A percentile compares a stretch with the other conserved stretches of the same genome.
phyloP scores from a whole-genome alignment of 331 rosid genomes.

The Acacia concinna region DNA sequence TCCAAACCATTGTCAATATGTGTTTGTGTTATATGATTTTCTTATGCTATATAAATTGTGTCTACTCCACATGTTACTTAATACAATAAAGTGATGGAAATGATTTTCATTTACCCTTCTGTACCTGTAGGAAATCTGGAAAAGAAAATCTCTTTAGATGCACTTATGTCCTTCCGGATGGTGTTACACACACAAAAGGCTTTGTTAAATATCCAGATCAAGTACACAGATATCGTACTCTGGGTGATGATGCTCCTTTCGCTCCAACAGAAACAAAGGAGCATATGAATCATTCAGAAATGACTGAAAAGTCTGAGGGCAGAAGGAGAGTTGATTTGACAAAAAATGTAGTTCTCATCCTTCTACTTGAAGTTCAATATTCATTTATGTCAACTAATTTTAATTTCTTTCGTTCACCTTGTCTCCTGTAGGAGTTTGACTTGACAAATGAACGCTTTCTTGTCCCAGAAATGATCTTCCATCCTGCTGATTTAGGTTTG shows the following conservation, averaged over 20 bases:
- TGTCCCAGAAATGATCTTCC: conserved; percentile 95
- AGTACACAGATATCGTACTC: conserved; percentile 54
- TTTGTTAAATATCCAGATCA: conserved; percentile 74
- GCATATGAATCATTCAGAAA: conserved; percentile 33
- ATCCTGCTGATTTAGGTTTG: conserved; percentile 91
- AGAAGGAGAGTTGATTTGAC: conserved; percentile 67
- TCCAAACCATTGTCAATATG: background rate
- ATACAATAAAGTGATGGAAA: background rate
- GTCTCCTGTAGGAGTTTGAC: conserved; percentile 73
- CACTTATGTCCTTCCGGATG: conserved; percentile 79
- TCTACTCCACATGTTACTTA: background rate
- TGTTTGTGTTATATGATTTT: background rate
- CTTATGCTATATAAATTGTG: background rate
- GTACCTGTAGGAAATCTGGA: conserved; percentile 58
- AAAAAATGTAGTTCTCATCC: conserved; percentile 58
- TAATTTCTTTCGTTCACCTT: background rate
- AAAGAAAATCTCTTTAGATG: conserved; percentile 65
- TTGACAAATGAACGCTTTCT: conserved; percentile 94
- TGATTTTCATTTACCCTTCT: background rate
- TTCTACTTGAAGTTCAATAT: background rate
- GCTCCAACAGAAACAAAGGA: conserved; percentile 27
- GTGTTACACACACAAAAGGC: conserved; percentile 53
- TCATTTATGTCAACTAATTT: background rate
- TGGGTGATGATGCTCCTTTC: conserved; percentile 41
- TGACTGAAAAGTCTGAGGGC: conserved; percentile 41